phyloP scores from a whole-genome alignment of 1,284 basidiomycete genomes.

The Ustilago vetiveriae region DNA sequence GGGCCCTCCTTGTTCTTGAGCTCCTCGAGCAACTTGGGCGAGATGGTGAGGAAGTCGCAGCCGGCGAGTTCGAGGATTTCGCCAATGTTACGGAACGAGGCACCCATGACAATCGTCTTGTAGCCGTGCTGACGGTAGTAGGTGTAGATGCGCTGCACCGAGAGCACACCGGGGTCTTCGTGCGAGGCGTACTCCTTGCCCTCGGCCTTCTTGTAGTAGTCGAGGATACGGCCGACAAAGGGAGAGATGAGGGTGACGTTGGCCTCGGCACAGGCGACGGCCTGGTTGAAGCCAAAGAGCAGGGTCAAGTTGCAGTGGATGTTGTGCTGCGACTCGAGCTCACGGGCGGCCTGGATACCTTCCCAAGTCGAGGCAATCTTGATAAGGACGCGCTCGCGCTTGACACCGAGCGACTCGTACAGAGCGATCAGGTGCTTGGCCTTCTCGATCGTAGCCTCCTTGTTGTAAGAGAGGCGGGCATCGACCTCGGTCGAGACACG shows the following conservation, averaged over 20 bases:
- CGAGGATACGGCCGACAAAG: slow-evolving; percentile 85
- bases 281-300: slow-evolving; percentile 96
- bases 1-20: slow-evolving; percentile 81
- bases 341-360: slow-evolving; percentile 97
- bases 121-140: slow-evolving; percentile 99
- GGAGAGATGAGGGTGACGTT: slow-evolving; percentile 98
- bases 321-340: slow-evolving; percentile 84
- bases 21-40: slow-evolving; percentile 89
- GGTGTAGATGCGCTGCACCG: slow-evolving; percentile 90
- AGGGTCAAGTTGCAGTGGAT: slow-evolving; percentile 99
- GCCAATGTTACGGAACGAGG: slow-evolving; percentile 86
- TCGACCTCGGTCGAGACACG: slow-evolving; percentile 99
- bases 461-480: slow-evolving; percentile 95
- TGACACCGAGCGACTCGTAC: slow-evolving; percentile 89
- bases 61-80: slow-evolving; percentile 96
- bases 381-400: slow-evolving; percentile 89
- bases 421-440: slow-evolving; percentile 85
- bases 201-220: slow-evolving; percentile 66
- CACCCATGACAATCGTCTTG: slow-evolving; percentile 99
- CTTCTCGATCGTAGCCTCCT: slow-evolving; percentile 88
- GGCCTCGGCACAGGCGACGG: slow-evolving; percentile 98
- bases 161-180: slow-evolving; percentile 94
- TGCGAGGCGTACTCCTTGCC: slow-evolving; percentile 63
- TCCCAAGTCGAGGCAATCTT: slow-evolving; percentile 99
- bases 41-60: slow-evolving; percentile 92